These are phyloP conservation scores for Circinella umbellata DNA, from an alignment of 371 early-diverging fungal species.

Conservation along the genomic window DNA sequence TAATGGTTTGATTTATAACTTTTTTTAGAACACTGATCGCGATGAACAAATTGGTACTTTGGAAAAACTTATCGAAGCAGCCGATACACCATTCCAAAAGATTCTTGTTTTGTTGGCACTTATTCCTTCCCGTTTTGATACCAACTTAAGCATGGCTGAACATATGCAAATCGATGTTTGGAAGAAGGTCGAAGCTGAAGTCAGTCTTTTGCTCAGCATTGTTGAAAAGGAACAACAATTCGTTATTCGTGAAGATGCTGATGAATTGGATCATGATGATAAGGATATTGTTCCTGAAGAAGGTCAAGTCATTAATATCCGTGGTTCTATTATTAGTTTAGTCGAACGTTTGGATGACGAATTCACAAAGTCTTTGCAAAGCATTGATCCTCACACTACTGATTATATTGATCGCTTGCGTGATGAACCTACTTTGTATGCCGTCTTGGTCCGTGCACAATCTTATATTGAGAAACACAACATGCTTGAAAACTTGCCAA, in stretches of 20 bases:
- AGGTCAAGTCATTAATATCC: slow-evolving; percentile 63
- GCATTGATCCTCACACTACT: slow-evolving; percentile 95
- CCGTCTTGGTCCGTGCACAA: slow-evolving; percentile 87
- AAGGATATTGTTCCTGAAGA: slow-evolving; percentile 63
- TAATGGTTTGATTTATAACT: background rate
- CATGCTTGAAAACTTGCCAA: slow-evolving; percentile 66
- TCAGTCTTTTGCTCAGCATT: slow-evolving; percentile 74
- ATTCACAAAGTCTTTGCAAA: slow-evolving; percentile 92
- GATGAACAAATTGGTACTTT: slow-evolving; percentile 75
- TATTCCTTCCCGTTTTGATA: slow-evolving; percentile 93
- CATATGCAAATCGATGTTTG: slow-evolving; percentile 82
- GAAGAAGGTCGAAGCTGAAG: slow-evolving; percentile 75
- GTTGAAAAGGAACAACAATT: slow-evolving; percentile 74
- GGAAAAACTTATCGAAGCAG: slow-evolving; percentile 67
- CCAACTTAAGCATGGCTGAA: slow-evolving; percentile 63
- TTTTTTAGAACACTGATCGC: slow-evolving; percentile 84
- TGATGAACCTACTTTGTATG: slow-evolving; percentile 89
- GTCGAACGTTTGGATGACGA: slow-evolving; percentile 97
- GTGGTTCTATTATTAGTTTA: slow-evolving; percentile 88
- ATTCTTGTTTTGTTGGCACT: slow-evolving; percentile 86
- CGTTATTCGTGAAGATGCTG: slow-evolving; percentile 67
- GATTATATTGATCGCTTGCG: slow-evolving; percentile 95
- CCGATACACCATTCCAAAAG: slow-evolving; percentile 81
- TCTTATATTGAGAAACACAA: slow-evolving; percentile 72
- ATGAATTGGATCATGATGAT: slow-evolving; percentile 71